Conservation (phyloP, 129 eudicot species). For the Flaveria ramosissima region DNA sequence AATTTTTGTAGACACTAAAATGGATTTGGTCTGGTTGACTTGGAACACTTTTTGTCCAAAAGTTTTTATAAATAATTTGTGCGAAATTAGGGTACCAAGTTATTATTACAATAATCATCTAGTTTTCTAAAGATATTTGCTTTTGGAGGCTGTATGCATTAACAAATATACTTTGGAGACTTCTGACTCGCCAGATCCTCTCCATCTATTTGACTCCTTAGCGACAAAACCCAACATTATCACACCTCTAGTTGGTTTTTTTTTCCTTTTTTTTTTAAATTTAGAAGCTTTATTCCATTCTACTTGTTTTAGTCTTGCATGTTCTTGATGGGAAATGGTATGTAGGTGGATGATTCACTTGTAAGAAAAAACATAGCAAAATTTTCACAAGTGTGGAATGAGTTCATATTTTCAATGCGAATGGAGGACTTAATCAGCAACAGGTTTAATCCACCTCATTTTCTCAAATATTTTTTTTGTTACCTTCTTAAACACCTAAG, state of each 20-base stretch:
- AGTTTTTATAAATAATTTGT: background rate
- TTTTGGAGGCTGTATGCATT: conserved; percentile 6
- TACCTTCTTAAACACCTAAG: background rate
- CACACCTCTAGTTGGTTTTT: background rate
- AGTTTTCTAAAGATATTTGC: background rate
- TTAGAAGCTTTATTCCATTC: background rate
- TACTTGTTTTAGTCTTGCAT: conserved; percentile 7
- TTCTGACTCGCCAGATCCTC: background rate
- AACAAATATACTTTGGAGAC: background rate
- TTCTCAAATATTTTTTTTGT: background rate
- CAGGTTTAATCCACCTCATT: conserved; percentile 48
- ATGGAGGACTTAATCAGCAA: conserved; percentile 89
- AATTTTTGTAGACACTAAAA: background rate
- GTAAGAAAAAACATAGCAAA: conserved; percentile 76
- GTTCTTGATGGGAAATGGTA: conserved; percentile 23
- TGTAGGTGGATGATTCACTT: conserved; percentile 57
- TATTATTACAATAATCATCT: background rate
- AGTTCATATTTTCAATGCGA: conserved; percentile 86
- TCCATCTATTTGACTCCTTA: background rate
- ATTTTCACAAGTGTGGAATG: conserved; percentile 99
- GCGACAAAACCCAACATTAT: background rate
- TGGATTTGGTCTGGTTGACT: background rate
- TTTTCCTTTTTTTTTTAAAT: background rate
- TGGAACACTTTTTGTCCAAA: background rate
- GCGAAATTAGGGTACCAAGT: background rate